Conservation (phyloP, 768 basidiomycete genomes). For the Suillus bovinus region DNA sequence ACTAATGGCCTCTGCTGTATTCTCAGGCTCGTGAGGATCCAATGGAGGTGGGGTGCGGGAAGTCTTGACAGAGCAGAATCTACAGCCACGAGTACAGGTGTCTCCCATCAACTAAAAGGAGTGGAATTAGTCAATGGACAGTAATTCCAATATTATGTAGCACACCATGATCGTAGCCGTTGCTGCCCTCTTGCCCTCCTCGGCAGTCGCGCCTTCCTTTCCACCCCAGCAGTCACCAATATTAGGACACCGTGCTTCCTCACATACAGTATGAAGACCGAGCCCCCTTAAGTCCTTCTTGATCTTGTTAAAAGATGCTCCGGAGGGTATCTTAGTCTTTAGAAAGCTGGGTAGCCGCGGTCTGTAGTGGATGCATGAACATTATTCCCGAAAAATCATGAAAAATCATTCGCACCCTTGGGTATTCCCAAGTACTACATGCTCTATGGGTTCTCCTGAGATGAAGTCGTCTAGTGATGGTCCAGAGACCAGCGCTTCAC, state of each 20-base stretch:
- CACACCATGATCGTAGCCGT: conserved; percentile 98
- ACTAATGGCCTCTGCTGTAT: conserved; percentile 97
- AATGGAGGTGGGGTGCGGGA: conserved; percentile 84
- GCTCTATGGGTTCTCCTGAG: conserved; percentile 52
- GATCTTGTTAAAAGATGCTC: conserved; percentile 85
- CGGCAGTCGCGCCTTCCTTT: conserved; percentile 60
- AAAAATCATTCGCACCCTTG: conserved; percentile 48
- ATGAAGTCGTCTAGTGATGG: conserved; percentile 84
- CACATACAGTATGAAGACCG: conserved; percentile 93
- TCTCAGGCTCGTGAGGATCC: conserved; percentile 95
- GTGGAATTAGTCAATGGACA: conserved; percentile 11
- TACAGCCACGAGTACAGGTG: conserved; percentile 96
- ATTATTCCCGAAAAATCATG: conserved; percentile 3
- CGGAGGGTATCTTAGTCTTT: conserved; percentile 91
- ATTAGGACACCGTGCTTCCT: conserved; percentile 98
- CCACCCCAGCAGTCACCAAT: conserved; percentile 99
- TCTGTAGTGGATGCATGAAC: conserved; percentile 38
- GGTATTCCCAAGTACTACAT: conserved; percentile 71
- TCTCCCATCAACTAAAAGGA: conserved; percentile 89
- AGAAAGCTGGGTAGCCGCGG: conserved; percentile 85
- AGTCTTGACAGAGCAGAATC: conserved; percentile 98
- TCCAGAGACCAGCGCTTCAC: conserved; percentile 56
- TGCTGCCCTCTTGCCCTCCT: conserved; percentile 76
- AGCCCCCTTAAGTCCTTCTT: conserved; percentile 95
- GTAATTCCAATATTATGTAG: conserved; percentile 1